Base-by-base conservation (phyloP, 164 flowering plant species). In the Magnolia kwangsiensis region DNA sequence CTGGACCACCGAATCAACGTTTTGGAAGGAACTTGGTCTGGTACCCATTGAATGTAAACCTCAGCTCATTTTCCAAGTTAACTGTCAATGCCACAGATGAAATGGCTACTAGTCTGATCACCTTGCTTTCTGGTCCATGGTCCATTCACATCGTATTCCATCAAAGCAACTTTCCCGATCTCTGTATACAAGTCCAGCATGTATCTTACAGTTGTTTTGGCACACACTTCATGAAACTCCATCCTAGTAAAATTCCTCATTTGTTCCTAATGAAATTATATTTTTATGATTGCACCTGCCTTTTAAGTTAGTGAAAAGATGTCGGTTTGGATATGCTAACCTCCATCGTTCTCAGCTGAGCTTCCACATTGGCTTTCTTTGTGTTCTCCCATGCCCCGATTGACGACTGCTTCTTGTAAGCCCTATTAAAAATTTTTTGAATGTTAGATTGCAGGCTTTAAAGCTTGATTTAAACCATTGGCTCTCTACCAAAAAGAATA, bases 321-420 rank as follows among this genome's bases (percentile, higher is more conserved):
- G 29, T 65, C 11, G 0, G 29, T 65, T 65, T 8, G 37, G 68
- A 18, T n/a, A 20, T 45, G 51, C 29, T 61, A 76, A 92, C 98
- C 98, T 90, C 98, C n/a, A 84, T 83, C 51, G 84, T 79, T 67
- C 76, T 90, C 78, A 94, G 85, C 24, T 88, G 51, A 29, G 93
- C 93, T 86, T 94, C 95, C 8, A 90, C 50, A 20, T 82, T 51
- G 61, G 95, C 95, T 78, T 86, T 92, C 82, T 85, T 86, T 81
- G 85, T 79, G 82, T 90, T 92, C 76, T 94, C 98, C 98, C 97
- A 91, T 21, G 98, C 78, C 20, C 18, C 74, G 71, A 92, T 80
- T 20, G 75, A 67, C 37, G 95, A 86, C 49, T 88, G 75, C 81
- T 88, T 87, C 72, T 87, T 91, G 67, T 85, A 82, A 9, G 95